phyloP scores from a whole-genome alignment of 108 stramenopile genomes.

The Nitzschia sp. region DNA sequence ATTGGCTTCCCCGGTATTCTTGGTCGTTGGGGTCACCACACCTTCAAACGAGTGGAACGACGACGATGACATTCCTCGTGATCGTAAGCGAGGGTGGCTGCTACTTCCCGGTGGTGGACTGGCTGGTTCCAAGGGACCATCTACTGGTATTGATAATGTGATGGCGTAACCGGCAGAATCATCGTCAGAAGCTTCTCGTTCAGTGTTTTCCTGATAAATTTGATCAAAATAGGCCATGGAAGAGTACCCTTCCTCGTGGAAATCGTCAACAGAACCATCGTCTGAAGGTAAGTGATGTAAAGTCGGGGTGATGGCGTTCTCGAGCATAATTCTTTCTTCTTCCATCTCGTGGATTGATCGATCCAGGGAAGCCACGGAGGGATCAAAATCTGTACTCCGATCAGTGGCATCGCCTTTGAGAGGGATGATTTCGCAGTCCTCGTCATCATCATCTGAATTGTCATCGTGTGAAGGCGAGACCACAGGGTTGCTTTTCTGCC shows the following conservation, averaged over 20 bases:
- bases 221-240: slow-evolving; percentile 16
- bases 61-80: slow-evolving; percentile 4
- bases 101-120: background rate
- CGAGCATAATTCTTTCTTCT: background rate
- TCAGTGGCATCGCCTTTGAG: background rate
- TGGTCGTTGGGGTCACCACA: slow-evolving; percentile 2
- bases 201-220: slow-evolving; percentile 7
- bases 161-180: slow-evolving; percentile 1
- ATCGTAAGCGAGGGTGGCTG: background rate
- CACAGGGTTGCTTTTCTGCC: background rate
- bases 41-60: slow-evolving; percentile 7
- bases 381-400: background rate
- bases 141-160: background rate
- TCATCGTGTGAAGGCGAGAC: background rate
- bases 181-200: background rate
- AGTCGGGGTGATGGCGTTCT: background rate
- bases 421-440: background rate
- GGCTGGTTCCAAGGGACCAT: background rate
- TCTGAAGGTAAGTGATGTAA: slow-evolving; percentile 3
- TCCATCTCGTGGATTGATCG: slow-evolving; percentile 4
- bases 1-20: background rate
- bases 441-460: background rate
- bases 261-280: background rate
- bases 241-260: background rate
- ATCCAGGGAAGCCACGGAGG: slow-evolving; percentile 4